These are phyloP conservation scores for Phalaenopsis aphrodite DNA, from an alignment of 106 monocot species.

Conservation along the genomic window DNA sequence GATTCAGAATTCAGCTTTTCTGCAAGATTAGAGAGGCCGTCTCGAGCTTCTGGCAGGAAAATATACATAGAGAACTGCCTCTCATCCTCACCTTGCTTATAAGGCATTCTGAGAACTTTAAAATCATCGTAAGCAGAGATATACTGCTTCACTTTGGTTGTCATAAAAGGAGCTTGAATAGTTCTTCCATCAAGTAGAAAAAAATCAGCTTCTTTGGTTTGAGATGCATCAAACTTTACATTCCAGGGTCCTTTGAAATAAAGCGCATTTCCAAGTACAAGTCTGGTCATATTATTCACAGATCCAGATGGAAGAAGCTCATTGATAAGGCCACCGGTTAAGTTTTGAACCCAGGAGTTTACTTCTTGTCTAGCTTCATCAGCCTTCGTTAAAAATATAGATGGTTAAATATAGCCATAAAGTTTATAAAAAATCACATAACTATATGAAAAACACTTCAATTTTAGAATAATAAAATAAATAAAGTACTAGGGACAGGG, in stretches of 20 bases:
- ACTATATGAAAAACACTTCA: background rate
- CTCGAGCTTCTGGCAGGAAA: conserved; percentile 48
- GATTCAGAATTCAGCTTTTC: conserved; percentile 45
- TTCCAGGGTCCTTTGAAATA: conserved; percentile 86
- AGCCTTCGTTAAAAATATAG: conserved; percentile 26
- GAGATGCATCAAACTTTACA: conserved; percentile 46
- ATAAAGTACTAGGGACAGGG: too few relatives aligned
- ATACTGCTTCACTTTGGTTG: conserved; percentile 34
- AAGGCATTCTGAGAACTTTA: conserved; percentile 57
- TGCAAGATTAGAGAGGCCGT: conserved; percentile 41
- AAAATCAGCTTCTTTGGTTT: conserved; percentile 40
- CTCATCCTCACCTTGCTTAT: conserved; percentile 48
- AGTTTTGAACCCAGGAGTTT: conserved; percentile 63
- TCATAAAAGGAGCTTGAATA: conserved; percentile 47
- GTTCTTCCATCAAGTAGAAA: conserved; percentile 39
- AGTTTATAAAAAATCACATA: background rate
- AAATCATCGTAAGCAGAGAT: conserved; percentile 42
- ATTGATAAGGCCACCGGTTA: conserved; percentile 53
- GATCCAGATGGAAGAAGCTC: conserved; percentile 60
- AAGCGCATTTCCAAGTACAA: conserved; percentile 69
- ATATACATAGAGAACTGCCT: conserved; percentile 83
- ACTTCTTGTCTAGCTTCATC: conserved; percentile 51
- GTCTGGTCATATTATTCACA: conserved; percentile 38
- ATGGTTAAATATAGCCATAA: background rate
- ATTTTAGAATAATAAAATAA: too few relatives aligned